Base-by-base conservation (phyloP, 805 yeast genomes). In the Cyberlindnera maritima region DNA sequence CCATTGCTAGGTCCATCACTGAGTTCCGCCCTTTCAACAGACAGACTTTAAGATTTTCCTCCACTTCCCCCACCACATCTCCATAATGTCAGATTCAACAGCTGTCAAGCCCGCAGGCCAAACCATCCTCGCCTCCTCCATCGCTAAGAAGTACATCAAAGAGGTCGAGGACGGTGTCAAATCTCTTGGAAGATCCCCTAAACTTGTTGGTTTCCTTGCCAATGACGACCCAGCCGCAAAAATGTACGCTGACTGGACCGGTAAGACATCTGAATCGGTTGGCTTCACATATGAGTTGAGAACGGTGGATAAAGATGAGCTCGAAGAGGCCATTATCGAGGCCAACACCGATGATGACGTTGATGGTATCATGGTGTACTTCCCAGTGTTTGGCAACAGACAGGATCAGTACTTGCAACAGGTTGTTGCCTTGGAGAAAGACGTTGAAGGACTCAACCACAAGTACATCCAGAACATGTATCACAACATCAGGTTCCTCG, bases 361-460 rank as follows among this genome's bases (percentile, higher is more conserved):
- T 34, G 83, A 90, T 62, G 99, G 98, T 20, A 94, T 94, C 55
- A 90, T 94, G 87, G 92, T 94, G 14, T 94, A 94, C 66, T 94
- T 92, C 77, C 99, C 99, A 0, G 98, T 94, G 2, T 94, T 88
- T 67, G 97, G 96, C 3, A 88, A 88, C 62, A 80, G 88, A 49
- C 98, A 94, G 68, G 99, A 94, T 67, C 96, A 88, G 67, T 94
- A 94, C 65, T 68, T 94, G 48, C 98, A 94, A 69, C 98, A 94
- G 68, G 86, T 90, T 51, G 91, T 94, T 17, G 72, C 90, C n/a
- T 73, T 83, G 34, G 92, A 88, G 50, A 94, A 94, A 65, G 99
- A 94, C 60, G 98, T 94, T 20, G 99, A 94, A 68, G 99, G 99
- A 2, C 73, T 94, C 58, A 88, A 91, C 63, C 94, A 89, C 70